Evolutionary conservation across 2,329 filamentous ascomycete genomes (phyloP), one percentile per base, ranked within the genome.

Genomic region (Furcasterigmium sp.): DNA sequence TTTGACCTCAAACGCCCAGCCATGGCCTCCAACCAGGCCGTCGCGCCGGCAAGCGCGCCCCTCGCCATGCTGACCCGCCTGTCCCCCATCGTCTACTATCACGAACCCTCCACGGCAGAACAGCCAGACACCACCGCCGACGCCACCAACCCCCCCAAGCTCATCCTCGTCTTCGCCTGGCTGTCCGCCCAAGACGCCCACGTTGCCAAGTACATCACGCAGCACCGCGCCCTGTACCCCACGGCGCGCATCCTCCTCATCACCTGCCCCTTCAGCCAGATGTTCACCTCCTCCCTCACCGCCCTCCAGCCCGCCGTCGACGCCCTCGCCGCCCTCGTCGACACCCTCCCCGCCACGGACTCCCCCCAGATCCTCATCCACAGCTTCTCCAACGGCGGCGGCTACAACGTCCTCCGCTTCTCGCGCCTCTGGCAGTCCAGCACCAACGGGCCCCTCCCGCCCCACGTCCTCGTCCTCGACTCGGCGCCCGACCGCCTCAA

Each of bases 321-420:
- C 21, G 59, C 69, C 14, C 48, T 76, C 36, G 60, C 58, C 20
- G 58, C 56, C 2, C 45, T 63, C 11, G 46, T 60, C 9, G 51
- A 55, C 26, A 50, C 53, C 19, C 38, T 23, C 36, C 14, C 49
- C 47, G 14, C 19, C 43, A 15, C 56, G 52, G 21, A 46, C 17
- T 41, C 43, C 28, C 63, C 62, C 10, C 57, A 59, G 25, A 57
- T 76, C 14, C 60, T 77, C 3, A 53, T 73, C 11, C 75, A 78
- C 49, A 46, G 67, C 26, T 76, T 78, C 52, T 78, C 74, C 30
- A 77, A 78, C 49, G 74, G 74, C 42, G 75, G 75, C 37, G 61
- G 67, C 19, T 62, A 63, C 41, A 65, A 66, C 25, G 64, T 71
- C 15, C 56, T 56, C 25, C 58, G 61, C 29, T 52, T 73, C 15